Base-by-base conservation (phyloP, 768 basidiomycete genomes). In the Naematelia aurantialba region DNA sequence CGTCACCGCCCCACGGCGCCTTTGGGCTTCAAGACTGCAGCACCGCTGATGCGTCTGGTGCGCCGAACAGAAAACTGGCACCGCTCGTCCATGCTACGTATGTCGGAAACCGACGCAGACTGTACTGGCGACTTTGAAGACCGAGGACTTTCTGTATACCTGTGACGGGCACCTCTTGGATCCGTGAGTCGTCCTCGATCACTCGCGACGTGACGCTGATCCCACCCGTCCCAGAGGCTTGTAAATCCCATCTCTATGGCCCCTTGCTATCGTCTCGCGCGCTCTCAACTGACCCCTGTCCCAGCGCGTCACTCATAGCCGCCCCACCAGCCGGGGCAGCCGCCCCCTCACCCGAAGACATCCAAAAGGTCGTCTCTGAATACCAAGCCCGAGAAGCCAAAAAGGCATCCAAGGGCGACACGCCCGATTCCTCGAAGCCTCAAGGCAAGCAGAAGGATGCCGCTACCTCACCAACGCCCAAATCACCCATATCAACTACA, bases 131-230 rank as follows among this genome's bases (percentile, higher is more conserved):
- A 94, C 91, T 2, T 79, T 87, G 62, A 85, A 89, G 70, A 85
- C 87, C 8, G 80, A 83, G 11, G 93, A 96, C 77, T 96, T 92
- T 73, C 56, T 97, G 29, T 96, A 94, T 75, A 82, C 85, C 0
- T 97, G 93, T 71, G 82, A 84, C 1, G 76, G 78, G n/a, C 93
- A 97, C 78, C 83, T 96, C 56, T 79, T 80, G 4, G 92, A 97
- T 74, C 78, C 80, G 25, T 89, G 85, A 21, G 94, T 96, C 46
- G 46, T 47, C 19, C 25, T 21, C 46, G n/a, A 10, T 19, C 21
- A 8, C 25, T 26, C 25, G 8, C 25, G n/a, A n/a, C 46, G 19
- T 21, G 8, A 5, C 46, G 8, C 21, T 59, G 69, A 63, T 52
- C n/a, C 10, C 21, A 52, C 17, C 34, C 34, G 34, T 39, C 34